Conservation (phyloP, 805 yeast genomes). For the Pichia occidentalis region DNA sequence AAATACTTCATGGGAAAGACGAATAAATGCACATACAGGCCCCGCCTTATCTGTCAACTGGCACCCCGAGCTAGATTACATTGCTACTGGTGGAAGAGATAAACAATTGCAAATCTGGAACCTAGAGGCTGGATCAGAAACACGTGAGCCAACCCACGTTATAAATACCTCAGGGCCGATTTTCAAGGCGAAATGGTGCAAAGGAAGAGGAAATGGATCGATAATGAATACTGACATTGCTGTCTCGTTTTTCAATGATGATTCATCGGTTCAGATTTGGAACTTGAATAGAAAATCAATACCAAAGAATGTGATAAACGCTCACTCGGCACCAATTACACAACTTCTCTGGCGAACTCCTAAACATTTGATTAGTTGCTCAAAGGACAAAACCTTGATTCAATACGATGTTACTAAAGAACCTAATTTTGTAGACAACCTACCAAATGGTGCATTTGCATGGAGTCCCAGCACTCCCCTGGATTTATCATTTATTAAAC, state of each 20-base stretch:
- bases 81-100: constrained; percentile 92
- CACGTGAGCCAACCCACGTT: constrained; percentile 57
- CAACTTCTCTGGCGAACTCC: constrained; percentile 54
- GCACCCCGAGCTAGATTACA: constrained; percentile 76
- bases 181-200: constrained; percentile 66
- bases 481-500: constrained; percentile 46
- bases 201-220: constrained; percentile 32
- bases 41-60: constrained; percentile 86
- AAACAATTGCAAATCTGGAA: constrained; percentile 76
- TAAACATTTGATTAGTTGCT: constrained; percentile 39
- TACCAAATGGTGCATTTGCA: constrained; percentile 44
- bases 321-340: constrained; percentile 44
- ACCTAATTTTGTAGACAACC: constrained; percentile 40
- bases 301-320: constrained; percentile 51
- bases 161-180: constrained; percentile 75
- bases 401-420: constrained; percentile 43
- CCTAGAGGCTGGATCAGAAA: constrained; percentile 35
- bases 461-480: constrained; percentile 49
- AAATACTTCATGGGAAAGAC: constrained; percentile 55
- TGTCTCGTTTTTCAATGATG: constrained; percentile 66
- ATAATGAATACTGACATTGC: constrained; percentile 63
- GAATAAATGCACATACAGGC: constrained; percentile 83
- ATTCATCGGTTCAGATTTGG: constrained; percentile 63
- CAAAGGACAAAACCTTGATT: constrained; percentile 43
- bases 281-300: constrained; percentile 63